Evolutionary conservation across 2,329 filamentous ascomycete genomes (phyloP), one percentile per base, ranked within the genome.

Genomic region (Fusarium compactum): DNA sequence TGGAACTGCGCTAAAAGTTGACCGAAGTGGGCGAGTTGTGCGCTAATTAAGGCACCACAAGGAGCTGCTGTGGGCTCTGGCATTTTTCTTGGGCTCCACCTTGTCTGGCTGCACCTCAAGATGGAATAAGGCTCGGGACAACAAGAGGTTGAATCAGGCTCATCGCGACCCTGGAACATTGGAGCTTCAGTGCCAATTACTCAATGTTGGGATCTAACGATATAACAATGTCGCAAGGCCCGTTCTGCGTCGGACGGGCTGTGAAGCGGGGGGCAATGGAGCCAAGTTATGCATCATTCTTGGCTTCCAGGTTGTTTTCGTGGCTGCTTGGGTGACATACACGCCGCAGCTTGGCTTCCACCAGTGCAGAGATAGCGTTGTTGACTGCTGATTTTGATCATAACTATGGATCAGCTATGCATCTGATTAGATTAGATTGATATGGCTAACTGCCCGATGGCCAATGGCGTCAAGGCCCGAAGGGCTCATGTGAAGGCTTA

Each of bases 371-470:
- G 45, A 24, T 50, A 7, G 4, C n/a, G 20, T 11, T 38, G 3
- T 3, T 41, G 8, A 25, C 8, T 25, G 32, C 32, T 34, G 16
- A 16, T 34, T 34, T 34, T 8, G 25, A 25, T 25, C 25, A 25
- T 25, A 7, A 25, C 8, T 9, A 25, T 9, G 25, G 25, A 25
- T 25, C 25, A 25, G 25, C 10, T 40, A 12, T 27, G 14, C n/a
- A 66, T 66, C 63, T 45, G 62, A 67, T 67, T 55, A 67, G 62
- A 66, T 66, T 45, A 66, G 55, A 66, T 62, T 34, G 34, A 66
- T 45, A 41, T 32, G 10, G 15, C 12, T 12, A n/a, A 11, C 41
- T 32, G 24, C n/a, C 24, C 16, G 1, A 22, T 41, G 44, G 50
- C 22, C 18, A 3, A 30, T 40, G 34, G 45, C 2, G 3, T 5